Evolutionary conservation across 306 rosid genomes (phyloP), one percentile per base, ranked within the genome.

Genomic region (Argentina anserina): DNA sequence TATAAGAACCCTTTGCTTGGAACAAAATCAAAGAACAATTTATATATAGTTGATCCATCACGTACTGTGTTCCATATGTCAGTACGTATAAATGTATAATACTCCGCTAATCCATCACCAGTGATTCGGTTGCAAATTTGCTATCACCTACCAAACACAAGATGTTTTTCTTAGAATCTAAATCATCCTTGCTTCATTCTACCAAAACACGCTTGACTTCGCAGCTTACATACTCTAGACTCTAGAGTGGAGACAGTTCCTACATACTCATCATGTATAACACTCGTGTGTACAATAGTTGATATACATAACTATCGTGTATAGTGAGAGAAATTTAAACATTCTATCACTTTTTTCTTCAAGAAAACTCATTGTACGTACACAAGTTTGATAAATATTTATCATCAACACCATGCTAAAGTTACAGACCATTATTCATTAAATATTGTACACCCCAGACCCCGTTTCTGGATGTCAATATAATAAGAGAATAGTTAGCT

Each of bases 91-190:
- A n/a, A n/a, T n/a, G n/a, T n/a, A 56, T 33, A 28, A 14, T 50
- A 21, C 63, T 53, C 58, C 1, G 34, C 36, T 36, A 50, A 53
- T 70, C 34, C 49, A 52, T 70, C 64, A 53, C 64, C 74, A 52
- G 12, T 70, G 4, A 15, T 49, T 52, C 49, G 40, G 74, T 23
- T 70, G 64, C 74, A 14, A 36, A 34, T 52, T 50, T 52, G 62
- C 78, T 59, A 80, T 85, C 87, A 67, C 85, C 73, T 80, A 87
- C 96, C 96, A 82, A 85, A 87, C 81, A 70, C 62, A 34, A 50
- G 3, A 15, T 23, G n/a, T 20, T 23, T 81, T 60, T 77, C 96
- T 84, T 86, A 75, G 81, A 49, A 79, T 71, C 67, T 81, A 88
- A 86, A 7, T 31, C 66, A 58, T 33, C 75, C 78, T 73, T 63